phyloP scores from a whole-genome alignment of 2,329 filamentous ascomycete genomes.

The Alternaria metachromatica region DNA sequence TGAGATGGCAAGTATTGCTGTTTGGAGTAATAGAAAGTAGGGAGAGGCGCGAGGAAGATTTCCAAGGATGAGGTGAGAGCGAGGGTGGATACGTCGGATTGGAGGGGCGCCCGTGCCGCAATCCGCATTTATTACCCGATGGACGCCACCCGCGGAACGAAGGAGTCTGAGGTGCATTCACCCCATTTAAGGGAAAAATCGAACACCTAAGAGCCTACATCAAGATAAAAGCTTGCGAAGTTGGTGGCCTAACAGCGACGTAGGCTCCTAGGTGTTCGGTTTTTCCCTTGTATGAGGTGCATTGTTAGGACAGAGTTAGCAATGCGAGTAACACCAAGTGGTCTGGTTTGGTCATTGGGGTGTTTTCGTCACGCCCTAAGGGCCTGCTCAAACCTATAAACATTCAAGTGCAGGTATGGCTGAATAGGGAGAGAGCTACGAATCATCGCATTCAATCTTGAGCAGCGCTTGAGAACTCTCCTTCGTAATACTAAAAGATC shows the following conservation, averaged over 20 bases:
- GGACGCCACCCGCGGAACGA: background rate
- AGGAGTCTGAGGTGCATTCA: background rate
- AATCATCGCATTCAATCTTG: constrained; percentile 17
- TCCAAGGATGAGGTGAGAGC: background rate
- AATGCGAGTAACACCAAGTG: background rate
- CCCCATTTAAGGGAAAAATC: too few species aligned
- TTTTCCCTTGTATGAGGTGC: background rate
- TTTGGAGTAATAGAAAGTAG: background rate
- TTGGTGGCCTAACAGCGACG: too few species aligned
- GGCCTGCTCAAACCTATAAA: background rate
- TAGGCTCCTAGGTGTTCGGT: too few species aligned
- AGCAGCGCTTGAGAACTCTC: constrained; percentile 34
- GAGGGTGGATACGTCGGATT: background rate
- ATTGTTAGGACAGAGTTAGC: background rate
- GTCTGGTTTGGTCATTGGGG: background rate
- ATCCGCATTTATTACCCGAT: background rate
- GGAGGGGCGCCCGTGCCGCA: background rate
- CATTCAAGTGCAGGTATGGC: background rate
- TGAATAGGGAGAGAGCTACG: constrained; percentile 3
- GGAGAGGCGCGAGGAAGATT: background rate
- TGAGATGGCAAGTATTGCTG: background rate
- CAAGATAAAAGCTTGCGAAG: too few species aligned
- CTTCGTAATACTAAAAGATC: constrained; percentile 34
- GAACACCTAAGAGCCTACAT: too few species aligned
- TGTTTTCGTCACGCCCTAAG: background rate